These are phyloP conservation scores for Alternaria sp. DNA, from an alignment of 2,329 filamentous ascomycete genomes.

Conservation along the genomic window DNA sequence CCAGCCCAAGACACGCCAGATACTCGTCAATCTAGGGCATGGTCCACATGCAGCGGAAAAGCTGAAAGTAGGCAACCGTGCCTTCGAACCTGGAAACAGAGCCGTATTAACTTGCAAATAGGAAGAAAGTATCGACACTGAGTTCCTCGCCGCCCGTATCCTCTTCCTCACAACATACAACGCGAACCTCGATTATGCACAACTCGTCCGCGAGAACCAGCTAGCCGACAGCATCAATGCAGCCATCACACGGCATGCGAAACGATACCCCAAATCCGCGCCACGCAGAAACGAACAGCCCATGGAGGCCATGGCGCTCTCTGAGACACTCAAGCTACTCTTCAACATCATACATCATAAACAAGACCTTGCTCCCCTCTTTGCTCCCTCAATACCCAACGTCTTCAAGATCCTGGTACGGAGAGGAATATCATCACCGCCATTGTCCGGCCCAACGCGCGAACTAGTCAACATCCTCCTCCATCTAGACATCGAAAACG, in stretches of 20 bases:
- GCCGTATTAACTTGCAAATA: slow-evolving; percentile 32
- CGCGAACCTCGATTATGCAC: slow-evolving; percentile 71
- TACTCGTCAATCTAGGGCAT: slow-evolving; percentile 75
- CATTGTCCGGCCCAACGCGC: slow-evolving; percentile 75
- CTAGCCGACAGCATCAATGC: slow-evolving; percentile 73
- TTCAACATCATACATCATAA: slow-evolving; percentile 87
- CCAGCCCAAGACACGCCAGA: slow-evolving; percentile 71
- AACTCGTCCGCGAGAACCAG: slow-evolving; percentile 70
- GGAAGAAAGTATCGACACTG: slow-evolving; percentile 79
- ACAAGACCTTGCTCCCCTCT: slow-evolving; percentile 66
- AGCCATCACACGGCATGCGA: slow-evolving; percentile 73
- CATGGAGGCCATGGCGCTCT: slow-evolving; percentile 81
- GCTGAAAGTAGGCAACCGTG: slow-evolving; percentile 62
- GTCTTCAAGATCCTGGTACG: slow-evolving; percentile 74
- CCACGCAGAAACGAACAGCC: slow-evolving; percentile 53
- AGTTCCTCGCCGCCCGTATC: slow-evolving; percentile 83
- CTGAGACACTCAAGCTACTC: slow-evolving; percentile 84
- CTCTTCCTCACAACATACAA: slow-evolving; percentile 83
- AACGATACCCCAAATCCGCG: slow-evolving; percentile 51
- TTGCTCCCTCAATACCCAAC: slow-evolving; percentile 72
- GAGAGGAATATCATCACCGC: slow-evolving; percentile 67
- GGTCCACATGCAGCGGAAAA: slow-evolving; percentile 72
- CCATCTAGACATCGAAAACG: slow-evolving; percentile 73
- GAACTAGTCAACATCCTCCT: slow-evolving; percentile 81
- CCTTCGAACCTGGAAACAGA: not conserved